phyloP scores from a whole-genome alignment of 2,329 filamentous ascomycete genomes.

The Metarhizium brunneum region DNA sequence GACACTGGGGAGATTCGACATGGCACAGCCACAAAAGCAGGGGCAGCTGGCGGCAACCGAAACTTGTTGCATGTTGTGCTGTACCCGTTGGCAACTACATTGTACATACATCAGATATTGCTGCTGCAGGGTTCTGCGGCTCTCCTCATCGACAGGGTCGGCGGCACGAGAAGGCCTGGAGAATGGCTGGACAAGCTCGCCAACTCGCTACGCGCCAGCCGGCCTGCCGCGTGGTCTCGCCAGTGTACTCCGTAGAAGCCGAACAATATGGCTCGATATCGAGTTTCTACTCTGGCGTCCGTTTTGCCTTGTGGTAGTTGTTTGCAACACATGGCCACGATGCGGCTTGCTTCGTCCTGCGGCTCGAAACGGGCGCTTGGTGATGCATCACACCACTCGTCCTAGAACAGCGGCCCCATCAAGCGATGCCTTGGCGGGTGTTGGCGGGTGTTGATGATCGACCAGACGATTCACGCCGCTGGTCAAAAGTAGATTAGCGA shows the following conservation, averaged over 20 bases:
- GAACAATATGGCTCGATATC: no score
- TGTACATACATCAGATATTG: no score
- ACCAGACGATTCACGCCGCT: not conserved
- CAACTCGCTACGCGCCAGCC: no score
- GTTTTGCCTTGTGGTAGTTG: not conserved
- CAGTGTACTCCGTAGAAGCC: no score
- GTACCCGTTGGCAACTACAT: no score
- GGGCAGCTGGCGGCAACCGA: not conserved
- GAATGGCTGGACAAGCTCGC: no score
- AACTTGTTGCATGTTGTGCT: not conserved
- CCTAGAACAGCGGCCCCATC: not conserved
- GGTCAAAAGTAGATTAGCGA: not conserved
- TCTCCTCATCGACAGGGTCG: not conserved
- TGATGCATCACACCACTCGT: not conserved
- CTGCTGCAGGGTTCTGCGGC: not conserved
- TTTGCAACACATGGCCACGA: not conserved
- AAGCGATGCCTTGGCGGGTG: no score
- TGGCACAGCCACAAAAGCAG: not conserved
- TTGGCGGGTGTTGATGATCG: no score
- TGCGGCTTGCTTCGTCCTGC: no score
- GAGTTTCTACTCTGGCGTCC: no score
- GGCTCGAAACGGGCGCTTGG: not conserved
- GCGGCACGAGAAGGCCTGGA: no score
- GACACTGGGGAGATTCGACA: not conserved
- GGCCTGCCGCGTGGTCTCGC: no score